Base-by-base conservation (phyloP, 2,329 filamentous ascomycete species). In the Passalora sequoiae region DNA sequence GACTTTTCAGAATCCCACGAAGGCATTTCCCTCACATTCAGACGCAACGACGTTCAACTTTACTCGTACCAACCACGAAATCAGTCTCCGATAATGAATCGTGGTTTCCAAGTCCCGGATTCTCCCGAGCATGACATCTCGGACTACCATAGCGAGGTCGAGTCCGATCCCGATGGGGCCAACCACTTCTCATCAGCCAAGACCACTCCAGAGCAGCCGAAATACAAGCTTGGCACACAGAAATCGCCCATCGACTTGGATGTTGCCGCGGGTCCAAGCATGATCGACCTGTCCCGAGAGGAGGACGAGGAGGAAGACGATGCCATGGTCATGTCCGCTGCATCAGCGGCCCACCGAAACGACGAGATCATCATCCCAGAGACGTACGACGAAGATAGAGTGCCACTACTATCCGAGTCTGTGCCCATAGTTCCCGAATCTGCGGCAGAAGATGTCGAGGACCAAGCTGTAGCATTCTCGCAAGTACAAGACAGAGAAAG, bases 161-260 rank as follows among this genome's bases (percentile, higher is more conserved):
- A 50, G n/a, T 55, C 54, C 7, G 15, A 41, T 8, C 17, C 40
- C 19, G 52, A 45, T 44, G 29, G 47, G 8, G 15, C 30, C 10
- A 43, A 50, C 17, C 33, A 49, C 8, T 31, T 33, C n/a, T 55
- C 51, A 7, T 62, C 60, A 5, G 57, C 57, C 6, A 42, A 59
- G 21, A 60, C 58, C 8, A 60, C 58, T 2, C 59, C 57, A 3
- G 58, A 61, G 37, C 46, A 56, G 32, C 12, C 22, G 21, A 55
- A 50, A 42, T 42, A 49, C 31, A 50, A 43, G 32, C 36, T 50
- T 3, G 58, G 53, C 17, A 49, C 52, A 9, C 55, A 57, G 32
- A 13, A 51, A 19, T 42, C 51, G 38, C 55, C 58, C 8, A 59
- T 56, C 48, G 46, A 55, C 15, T 40, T 49, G 22, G 46, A 51